Evolutionary conservation across 2,329 filamentous ascomycete genomes (phyloP), one percentile per base, ranked within the genome.

Genomic region (Fusarium buxicola): DNA sequence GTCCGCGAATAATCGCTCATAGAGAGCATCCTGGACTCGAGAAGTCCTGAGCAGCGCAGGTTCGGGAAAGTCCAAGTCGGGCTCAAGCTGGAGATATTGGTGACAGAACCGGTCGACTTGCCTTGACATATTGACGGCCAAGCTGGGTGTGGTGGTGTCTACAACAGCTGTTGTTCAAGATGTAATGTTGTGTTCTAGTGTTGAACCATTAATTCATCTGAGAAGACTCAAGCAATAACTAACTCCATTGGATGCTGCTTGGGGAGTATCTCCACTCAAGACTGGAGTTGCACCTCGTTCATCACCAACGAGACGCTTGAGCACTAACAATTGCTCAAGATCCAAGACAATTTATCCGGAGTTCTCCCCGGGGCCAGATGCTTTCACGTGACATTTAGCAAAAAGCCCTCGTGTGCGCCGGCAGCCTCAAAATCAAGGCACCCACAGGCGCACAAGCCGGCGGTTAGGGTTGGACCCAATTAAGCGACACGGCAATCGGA

Each of bases 31-130:
- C 73, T 97, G 94, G 3, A 89, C 84, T 4, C 79, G 75, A 10
- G 85, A 78, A 25, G 84, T 79, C 60, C 86, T 84, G 25, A 97
- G 80, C 12, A 85, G 72, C 21, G 81, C 70, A 18, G 80, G 76
- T 21, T 84, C 76, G 1, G 92, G 93, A 73, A 89, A 90, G 43
- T 85, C 82, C 31, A 94, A 79, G 8, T 81, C 74, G 1, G 81
- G 78, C 41, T 94, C 87, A 3, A 94, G 80, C 74, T 97, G 93
- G 30, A 94, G 83, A 72, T 92, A 96, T 73, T 97, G 93, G 60
- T 85, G 84, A 65, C 86, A 88, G 72, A 93, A 87, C 15, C 86
- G 83, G 58, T 75, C 69, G 41, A 81, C 73, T 16, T 72, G 63
- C 25, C 46, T 56, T 43, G 64, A 34, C 62, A 69, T 65, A 7